Percentiles rank a stretch among this genome's conserved stretches.
These are phyloP conservation scores for Boletus rubropictus DNA, from an alignment of 768 basidiomycete species.

Conservation along the genomic window DNA sequence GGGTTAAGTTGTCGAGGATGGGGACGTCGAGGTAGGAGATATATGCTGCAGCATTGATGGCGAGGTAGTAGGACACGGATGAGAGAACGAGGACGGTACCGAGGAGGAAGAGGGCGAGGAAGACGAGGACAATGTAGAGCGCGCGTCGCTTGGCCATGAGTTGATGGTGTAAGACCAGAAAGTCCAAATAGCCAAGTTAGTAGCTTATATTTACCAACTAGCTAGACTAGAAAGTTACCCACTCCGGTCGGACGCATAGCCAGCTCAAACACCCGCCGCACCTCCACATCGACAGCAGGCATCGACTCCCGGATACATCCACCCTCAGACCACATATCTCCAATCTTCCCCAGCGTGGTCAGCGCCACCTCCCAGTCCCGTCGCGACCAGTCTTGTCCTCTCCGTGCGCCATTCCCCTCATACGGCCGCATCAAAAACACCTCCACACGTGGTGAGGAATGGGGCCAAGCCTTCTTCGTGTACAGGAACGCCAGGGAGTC, in stretches of 20 bases:
- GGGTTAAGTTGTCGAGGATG: constrained; percentile 45
- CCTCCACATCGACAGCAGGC: constrained; percentile 42
- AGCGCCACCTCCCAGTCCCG: constrained; percentile 60
- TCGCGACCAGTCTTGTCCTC: constrained; percentile 72
- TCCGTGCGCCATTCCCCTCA: constrained; percentile 45
- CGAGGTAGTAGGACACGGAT: constrained; percentile 84
- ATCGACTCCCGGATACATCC: constrained; percentile 51
- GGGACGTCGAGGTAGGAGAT: constrained; percentile 74
- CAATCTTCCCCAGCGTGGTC: constrained; percentile 42
- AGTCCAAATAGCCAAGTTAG: neutral
- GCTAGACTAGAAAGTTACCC: neutral
- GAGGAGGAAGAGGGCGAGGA: constrained; percentile 72
- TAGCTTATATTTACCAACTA: too few relatives aligned
- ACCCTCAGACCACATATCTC: constrained; percentile 46
- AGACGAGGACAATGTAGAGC: constrained; percentile 42
- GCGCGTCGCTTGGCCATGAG: constrained; percentile 42
- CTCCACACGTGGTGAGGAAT: constrained; percentile 42
- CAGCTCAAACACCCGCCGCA: constrained; percentile 43
- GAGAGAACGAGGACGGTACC: constrained; percentile 91
- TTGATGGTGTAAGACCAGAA: constrained; percentile 1
- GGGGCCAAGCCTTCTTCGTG: constrained; percentile 31
- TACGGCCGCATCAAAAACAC: constrained; percentile 49
- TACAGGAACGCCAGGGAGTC: constrained; percentile 57
- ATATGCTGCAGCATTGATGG: constrained; percentile 74
- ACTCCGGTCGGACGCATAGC: constrained; percentile 41